phyloP scores from a whole-genome alignment of 768 basidiomycete species.

The Daedalea quercina region DNA sequence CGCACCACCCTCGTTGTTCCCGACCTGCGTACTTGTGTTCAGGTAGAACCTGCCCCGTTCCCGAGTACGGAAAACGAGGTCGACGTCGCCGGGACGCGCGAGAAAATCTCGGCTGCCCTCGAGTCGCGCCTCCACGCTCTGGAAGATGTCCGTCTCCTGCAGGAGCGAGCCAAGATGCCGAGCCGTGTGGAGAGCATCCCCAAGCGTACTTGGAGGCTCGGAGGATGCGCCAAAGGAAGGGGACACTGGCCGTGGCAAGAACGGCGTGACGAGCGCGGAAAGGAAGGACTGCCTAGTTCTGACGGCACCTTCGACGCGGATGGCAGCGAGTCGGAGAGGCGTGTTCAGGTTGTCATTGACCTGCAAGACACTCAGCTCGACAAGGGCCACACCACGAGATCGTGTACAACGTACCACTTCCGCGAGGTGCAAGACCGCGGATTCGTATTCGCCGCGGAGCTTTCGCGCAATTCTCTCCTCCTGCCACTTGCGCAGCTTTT shows the following conservation, averaged over 20 bases:
- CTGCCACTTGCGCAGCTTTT: conserved; percentile 63
- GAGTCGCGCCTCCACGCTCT: conserved; percentile 54
- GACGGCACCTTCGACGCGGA: conserved; percentile 75
- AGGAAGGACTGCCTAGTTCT: conserved; percentile 79
- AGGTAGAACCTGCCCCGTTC: conserved; percentile 75
- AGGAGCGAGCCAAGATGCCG: conserved; percentile 61
- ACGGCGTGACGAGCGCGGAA: conserved; percentile 66
- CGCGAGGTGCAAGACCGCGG: conserved; percentile 51
- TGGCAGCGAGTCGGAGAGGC: conserved; percentile 61
- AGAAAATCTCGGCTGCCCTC: conserved; percentile 49
- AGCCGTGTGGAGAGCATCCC: conserved; percentile 64
- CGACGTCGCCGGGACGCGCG: conserved; percentile 57
- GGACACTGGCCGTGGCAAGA: conserved; percentile 29
- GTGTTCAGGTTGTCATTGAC: conserved; percentile 61
- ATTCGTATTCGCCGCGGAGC: conserved; percentile 74
- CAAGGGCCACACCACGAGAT: not conserved
- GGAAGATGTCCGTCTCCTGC: conserved; percentile 72
- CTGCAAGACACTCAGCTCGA: conserved; percentile 27
- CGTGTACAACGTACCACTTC: conserved; percentile 44
- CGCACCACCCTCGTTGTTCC: conserved; percentile 90
- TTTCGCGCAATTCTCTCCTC: conserved; percentile 64
- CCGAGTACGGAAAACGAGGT: conserved; percentile 70
- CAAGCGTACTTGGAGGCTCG: conserved; percentile 34
- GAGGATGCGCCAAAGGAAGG: conserved; percentile 2
- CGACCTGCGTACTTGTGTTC: conserved; percentile 84